These are phyloP conservation scores for Trichoderma sp. DNA, from an alignment of 2,329 filamentous ascomycete genomes.

Conservation along the genomic window DNA sequence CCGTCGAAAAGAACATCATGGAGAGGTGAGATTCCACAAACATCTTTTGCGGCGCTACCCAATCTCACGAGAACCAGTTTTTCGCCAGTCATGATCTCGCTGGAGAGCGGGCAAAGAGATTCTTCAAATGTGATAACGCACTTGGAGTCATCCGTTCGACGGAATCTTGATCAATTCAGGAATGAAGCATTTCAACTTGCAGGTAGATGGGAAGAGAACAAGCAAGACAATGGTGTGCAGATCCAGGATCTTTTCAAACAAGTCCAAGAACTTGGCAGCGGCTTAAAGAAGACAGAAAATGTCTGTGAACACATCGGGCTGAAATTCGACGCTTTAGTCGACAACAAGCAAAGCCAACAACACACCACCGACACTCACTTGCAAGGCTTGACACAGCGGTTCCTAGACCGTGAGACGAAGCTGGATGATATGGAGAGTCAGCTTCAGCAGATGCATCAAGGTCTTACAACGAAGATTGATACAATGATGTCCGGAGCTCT, in stretches of 20 bases:
- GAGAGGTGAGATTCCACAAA: conserved; percentile 10
- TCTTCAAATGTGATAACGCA: background rate
- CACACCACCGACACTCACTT: conserved; percentile 21
- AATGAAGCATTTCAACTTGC: conserved; percentile 12
- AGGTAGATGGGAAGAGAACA: background rate
- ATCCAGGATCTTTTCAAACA: background rate
- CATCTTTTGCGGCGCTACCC: background rate
- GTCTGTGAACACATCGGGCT: conserved; percentile 28
- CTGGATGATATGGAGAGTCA: conserved; percentile 31
- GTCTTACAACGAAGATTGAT: conserved; percentile 30
- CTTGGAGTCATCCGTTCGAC: background rate
- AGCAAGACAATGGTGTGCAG: background rate
- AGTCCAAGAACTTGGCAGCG: background rate
- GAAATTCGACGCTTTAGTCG: conserved; percentile 23
- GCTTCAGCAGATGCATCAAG: conserved; percentile 27
- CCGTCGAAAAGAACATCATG: conserved; percentile 5
- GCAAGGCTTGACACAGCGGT: conserved; percentile 27
- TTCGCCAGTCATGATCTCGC: background rate
- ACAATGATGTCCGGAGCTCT: conserved; percentile 23
- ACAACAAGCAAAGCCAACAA: conserved; percentile 19
- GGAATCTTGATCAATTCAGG: conserved; percentile 2
- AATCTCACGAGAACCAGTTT: conserved; percentile 5
- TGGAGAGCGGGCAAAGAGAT: background rate
- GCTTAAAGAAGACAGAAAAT: conserved; percentile 21
- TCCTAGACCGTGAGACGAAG: conserved; percentile 29